Base-by-base conservation (phyloP, 75 land plant species). In the Adiantum capillusveneris region DNA sequence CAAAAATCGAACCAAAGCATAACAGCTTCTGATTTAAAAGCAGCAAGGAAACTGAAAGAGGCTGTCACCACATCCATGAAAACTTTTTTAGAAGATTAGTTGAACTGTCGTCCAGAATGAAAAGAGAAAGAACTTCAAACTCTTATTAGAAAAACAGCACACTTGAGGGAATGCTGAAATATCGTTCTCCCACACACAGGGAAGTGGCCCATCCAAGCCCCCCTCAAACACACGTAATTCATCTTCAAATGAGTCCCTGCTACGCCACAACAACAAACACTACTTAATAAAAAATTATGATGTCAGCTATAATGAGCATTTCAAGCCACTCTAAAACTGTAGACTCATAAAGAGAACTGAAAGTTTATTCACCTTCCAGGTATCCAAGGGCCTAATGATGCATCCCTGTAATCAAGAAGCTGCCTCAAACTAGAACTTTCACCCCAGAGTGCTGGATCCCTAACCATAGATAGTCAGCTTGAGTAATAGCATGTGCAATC, bases 181-280 rank as follows among this genome's bases (percentile, higher is more conserved):
- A 51, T 95, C 75, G 57, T 59, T 55, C 24, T 89, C 96, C 99
- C 99, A 95, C 11, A 95, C 80, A 74, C 92, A 86, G 28, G 96
- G 91, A 68, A 86, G 36, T 28, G 84, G 63, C 11, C 99, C 99
- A 78, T 90, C 91, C 49, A 67, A 77, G 58, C 96, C 88, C 44
- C 99, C 99, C 65, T 90, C 82, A 74, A 95, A 95, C 49, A 88
- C 91, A 41, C 99, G 79, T 44, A 95, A 71, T 69, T 95, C 99
- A 68, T 95, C 99, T 64, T 95, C 96, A 78, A 86, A 90, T 64
- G 79, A 84, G 66, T 95, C 99, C 70, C 99, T 95, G 65, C 2
- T 55, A 36, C 2, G 16, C 25, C 6, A 34, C 37, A 3, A 9
- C n/a, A n/a, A n/a, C n/a, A n/a, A n/a, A n/a, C 37, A 34, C 9